Evolutionary conservation across 257 asterid species (phyloP), one percentile per base, ranked within the genome.

Genomic region (Forsythia viridissima): DNA sequence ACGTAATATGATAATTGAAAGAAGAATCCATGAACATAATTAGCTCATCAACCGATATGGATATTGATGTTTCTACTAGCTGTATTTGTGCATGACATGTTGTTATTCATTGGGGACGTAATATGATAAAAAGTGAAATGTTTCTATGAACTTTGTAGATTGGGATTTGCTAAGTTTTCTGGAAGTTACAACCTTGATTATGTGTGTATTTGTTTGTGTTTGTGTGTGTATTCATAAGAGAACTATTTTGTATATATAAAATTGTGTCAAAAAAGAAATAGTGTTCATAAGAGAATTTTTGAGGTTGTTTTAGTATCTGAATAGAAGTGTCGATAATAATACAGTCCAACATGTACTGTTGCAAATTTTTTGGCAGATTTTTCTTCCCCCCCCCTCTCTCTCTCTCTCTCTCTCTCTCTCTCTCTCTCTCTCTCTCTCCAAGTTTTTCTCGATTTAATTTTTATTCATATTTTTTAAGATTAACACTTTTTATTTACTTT

Each of bases 21-120:
- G 24, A 24, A 24, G 24, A 24, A 24, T 82, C 85, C 36, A 66
- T 70, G 65, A 48, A 70, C 30, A 89, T 81, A 82, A 90, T 81
- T 80, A 82, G 83, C 77, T 83, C 87, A 52, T 80, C 89, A 71
- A 86, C 85, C 16, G 96, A 89, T 80, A 94, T 94, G 97, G 98
- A 94, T 70, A 89, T 92, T 80, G 98, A 94, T 85, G 82, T 79
- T 80, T 89, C 94, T 72, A 89, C 84, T 30, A 24, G 61, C 71
- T 21, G 15, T 39, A 13, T 59, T n/a, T 41, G 16, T 30, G 5
- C 2, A 30, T 8, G 39, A 63, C 18, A 9, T 24, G 40, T 18
- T 21, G 38, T 9, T 24, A 9, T 59, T 59, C 67, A 2, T 3
- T 24, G 70, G 24, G 70, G 70, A 3, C 7, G 18, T 59, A 59